phyloP scores from a whole-genome alignment of 768 basidiomycete species.

The Kondoa subrosea region DNA sequence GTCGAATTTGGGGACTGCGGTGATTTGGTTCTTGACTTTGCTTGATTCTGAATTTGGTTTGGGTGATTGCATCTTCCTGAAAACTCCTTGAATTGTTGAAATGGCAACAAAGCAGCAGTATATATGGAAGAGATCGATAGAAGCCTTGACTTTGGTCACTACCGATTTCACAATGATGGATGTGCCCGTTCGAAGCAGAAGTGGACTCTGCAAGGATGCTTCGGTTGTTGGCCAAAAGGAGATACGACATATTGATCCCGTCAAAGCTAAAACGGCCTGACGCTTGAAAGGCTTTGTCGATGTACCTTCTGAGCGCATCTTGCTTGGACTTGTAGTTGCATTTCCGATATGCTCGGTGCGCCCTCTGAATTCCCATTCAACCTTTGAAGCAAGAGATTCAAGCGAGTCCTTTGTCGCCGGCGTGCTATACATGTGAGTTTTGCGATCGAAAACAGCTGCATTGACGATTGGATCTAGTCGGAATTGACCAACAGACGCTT shows the following conservation, averaged over 20 bases:
- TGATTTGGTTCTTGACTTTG: no score
- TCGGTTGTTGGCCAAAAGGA: conserved; percentile 8
- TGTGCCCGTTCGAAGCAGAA: conserved; percentile 12
- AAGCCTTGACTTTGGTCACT: conserved; percentile 21
- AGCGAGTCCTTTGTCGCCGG: no score
- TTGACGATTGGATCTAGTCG: conserved; percentile 25
- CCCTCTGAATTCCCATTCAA: conserved; percentile 21
- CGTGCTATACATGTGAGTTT: background rate
- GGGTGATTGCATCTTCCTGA: background rate
- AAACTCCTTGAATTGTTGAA: conserved; percentile 12
- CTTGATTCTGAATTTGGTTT: no score
- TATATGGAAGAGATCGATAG: conserved; percentile 42
- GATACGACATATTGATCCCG: no score
- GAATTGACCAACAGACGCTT: conserved; percentile 9
- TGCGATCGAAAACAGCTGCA: background rate
- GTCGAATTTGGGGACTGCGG: conserved; percentile 14
- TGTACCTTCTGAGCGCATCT: no score
- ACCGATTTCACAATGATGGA: conserved; percentile 15
- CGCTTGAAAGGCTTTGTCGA: no score
- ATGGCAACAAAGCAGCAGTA: conserved; percentile 39
- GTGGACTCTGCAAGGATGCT: conserved; percentile 8
- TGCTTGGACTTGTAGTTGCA: no score
- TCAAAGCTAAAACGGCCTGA: no score
- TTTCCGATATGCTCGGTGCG: conserved; percentile 12
- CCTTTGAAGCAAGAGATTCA: no score